phyloP scores from a whole-genome alignment of 73 alveolate species.

The Diophrys sp. region DNA sequence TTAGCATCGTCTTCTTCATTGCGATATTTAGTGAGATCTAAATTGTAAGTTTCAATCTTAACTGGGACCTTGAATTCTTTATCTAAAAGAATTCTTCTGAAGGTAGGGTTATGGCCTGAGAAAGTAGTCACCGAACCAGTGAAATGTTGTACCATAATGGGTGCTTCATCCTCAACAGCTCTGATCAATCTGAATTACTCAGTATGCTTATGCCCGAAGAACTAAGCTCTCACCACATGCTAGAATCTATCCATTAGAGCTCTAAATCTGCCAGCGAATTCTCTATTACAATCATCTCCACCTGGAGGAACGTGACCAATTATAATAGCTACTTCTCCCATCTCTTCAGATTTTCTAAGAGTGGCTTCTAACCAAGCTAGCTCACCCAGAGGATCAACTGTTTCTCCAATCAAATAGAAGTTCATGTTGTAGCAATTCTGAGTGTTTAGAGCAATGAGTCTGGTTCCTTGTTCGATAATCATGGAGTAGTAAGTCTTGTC shows the following conservation, averaged over 20 bases:
- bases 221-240: constrained; percentile 11
- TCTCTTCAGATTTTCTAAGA: constrained; percentile 28
- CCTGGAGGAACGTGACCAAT: constrained; percentile 51
- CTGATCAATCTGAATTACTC: constrained; percentile 27
- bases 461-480: not conserved
- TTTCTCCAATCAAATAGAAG: constrained; percentile 1
- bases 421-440: constrained; percentile 12
- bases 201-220: constrained; percentile 22
- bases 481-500: constrained; percentile 6
- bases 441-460: constrained; percentile 11
- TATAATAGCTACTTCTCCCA: constrained; percentile 29
- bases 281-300: constrained; percentile 4
- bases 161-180: constrained; percentile 22
- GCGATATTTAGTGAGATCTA: constrained; percentile 20
- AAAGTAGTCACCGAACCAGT: constrained; percentile 47
- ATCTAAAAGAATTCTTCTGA: constrained; percentile 37
- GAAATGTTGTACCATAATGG: constrained; percentile 32
- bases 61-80: constrained; percentile 35
- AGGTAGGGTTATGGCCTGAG: constrained; percentile 29
- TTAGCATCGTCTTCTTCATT: constrained; percentile 12
- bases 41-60: constrained; percentile 19
- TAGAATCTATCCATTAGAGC: constrained; percentile 29
- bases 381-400: constrained; percentile 42
- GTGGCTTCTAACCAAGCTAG: constrained; percentile 38
- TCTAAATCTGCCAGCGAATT: constrained; percentile 10